Base-by-base conservation (phyloP, 2,329 filamentous ascomycete genomes). In the Aspergillus fischeri region DNA sequence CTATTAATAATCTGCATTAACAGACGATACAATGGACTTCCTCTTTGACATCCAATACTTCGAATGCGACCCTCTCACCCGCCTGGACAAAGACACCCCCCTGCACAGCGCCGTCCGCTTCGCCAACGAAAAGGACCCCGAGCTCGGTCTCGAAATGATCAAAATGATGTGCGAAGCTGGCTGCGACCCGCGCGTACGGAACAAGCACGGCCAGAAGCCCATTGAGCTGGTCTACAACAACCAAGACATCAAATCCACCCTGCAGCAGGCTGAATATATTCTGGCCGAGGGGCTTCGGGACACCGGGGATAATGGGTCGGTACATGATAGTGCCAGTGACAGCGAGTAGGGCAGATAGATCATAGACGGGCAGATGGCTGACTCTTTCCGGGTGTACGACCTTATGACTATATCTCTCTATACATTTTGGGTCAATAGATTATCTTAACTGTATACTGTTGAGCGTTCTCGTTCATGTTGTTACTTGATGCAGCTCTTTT, bases 141-240 rank as follows among this genome's bases (percentile, higher is more conserved):
- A 75, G 29, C 57, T 79, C 6, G 77, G 77, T 11, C 61, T 70
- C 25, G 75, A 73, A 32, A 79, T 80, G 77, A 72, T 78, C 59
- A 74, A 75, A 60, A 80, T 80, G 77, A 77, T 79, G 72, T 76
- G 77, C 57, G 77, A 80, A 49, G 77, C 77, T 27, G 77, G 77
- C 48, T 78, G 76, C 56, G 77, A 79, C 63, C 77, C 77, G 8
- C 73, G 78, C 38, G 75, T 80, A 55, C 72, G 74, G 60, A 80
- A 81, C 62, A 78, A 78, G 62, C 74, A 77, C 53, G 73, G 75
- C 28, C 74, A 78, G 53, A 80, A 79, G 57, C 75, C 78, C 1
- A 67, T 69, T 0, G 76, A 80, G 47, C 65, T 80, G 32, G 76
- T 78, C 50, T 77, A 74, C 54, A 69, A 77, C 50, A 75, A 78